These are phyloP conservation scores for Pseudopediastrum boryanum DNA, from an alignment of 139 green algal species.

Conservation along the genomic window DNA sequence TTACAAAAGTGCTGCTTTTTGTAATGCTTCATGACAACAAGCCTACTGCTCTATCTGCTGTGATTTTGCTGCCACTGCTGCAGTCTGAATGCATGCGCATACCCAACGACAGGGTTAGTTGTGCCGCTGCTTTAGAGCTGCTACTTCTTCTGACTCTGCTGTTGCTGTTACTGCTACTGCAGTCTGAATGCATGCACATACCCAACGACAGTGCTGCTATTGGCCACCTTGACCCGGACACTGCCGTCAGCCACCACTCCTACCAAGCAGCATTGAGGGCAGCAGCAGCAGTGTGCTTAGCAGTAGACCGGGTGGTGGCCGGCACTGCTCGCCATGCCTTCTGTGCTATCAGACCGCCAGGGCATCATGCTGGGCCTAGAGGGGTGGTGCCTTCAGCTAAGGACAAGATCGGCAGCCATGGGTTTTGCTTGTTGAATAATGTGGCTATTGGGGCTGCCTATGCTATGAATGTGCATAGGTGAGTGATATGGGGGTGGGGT, in stretches of 20 bases:
- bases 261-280: slow-evolving; percentile 79
- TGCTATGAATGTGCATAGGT: too few relatives aligned
- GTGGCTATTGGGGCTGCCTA: too few relatives aligned
- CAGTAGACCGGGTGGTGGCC: slow-evolving; percentile 73
- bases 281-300: slow-evolving; percentile 71
- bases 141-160: not conserved
- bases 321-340: slow-evolving; percentile 89
- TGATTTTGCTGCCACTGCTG: too few relatives aligned
- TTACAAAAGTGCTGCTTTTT: too few relatives aligned
- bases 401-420: too few relatives aligned
- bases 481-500: too few relatives aligned
- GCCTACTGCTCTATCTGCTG: not conserved
- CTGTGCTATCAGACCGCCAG: slow-evolving; percentile 87
- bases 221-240: slow-evolving; percentile 84
- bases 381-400: slow-evolving; percentile 78
- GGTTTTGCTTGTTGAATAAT: too few relatives aligned
- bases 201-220: slow-evolving; percentile 52
- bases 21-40: too few relatives aligned
- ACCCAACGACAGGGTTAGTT: not conserved
- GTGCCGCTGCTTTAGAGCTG: not conserved
- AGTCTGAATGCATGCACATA: slow-evolving; percentile 58
- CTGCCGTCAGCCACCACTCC: slow-evolving; percentile 71
- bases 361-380: slow-evolving; percentile 85
- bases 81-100: not conserved
- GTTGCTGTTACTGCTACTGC: not conserved